A percentile compares a stretch with the other conserved stretches of the same genome.
phyloP scores from a whole-genome alignment of 192 early-diverging fungal genomes.

The Thoreauomyces humboldtii region DNA sequence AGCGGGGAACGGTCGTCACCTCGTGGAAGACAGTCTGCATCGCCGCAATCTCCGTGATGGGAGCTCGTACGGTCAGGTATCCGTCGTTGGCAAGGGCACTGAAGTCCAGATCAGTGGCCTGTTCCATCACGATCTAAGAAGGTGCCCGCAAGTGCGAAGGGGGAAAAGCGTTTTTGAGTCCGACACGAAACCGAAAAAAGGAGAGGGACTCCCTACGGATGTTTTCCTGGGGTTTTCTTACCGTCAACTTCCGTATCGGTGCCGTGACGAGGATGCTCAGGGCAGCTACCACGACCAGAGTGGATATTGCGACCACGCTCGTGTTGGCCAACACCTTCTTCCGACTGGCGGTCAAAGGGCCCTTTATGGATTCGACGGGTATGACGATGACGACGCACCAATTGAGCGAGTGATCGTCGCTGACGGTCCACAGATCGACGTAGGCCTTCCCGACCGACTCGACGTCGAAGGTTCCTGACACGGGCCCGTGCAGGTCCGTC shows the following conservation, averaged over 20 bases:
- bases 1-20: no score
- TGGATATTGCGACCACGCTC: not conserved
- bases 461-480: no score
- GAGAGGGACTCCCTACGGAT: no score
- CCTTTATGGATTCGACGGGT: not conserved
- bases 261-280: not conserved
- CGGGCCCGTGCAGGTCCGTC: no score
- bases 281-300: not conserved
- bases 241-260: not conserved
- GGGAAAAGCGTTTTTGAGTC: no score
- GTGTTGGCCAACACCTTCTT: not conserved
- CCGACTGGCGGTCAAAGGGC: constrained; percentile 3
- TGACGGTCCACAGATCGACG: no score
- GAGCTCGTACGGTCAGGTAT: not conserved
- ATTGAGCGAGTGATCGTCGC: not conserved
- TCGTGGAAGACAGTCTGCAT: no score
- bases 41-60: not conserved
- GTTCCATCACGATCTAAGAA: not conserved
- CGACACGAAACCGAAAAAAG: no score
- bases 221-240: no score
- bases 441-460: no score
- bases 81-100: not conserved
- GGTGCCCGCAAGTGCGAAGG: no score
- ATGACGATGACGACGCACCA: not conserved
- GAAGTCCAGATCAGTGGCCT: constrained; percentile 8